phyloP scores from a whole-genome alignment of 2,329 filamentous ascomycete genomes.

The Alternaria rosae region DNA sequence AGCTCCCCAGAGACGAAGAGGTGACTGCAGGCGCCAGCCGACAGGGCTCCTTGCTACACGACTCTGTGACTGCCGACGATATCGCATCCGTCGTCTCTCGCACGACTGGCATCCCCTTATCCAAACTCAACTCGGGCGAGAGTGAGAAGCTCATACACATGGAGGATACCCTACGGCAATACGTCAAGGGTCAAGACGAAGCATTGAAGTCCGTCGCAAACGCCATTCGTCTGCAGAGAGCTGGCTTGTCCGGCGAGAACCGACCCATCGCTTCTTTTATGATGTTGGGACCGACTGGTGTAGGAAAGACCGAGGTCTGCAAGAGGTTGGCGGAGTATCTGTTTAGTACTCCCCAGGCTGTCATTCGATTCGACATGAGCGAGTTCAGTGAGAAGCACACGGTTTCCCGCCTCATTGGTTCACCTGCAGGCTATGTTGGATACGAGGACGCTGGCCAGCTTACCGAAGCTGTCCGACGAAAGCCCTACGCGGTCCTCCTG shows the following conservation, averaged over 20 bases:
- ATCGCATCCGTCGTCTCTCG: constrained; percentile 91
- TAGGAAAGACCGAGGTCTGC: constrained; percentile 96
- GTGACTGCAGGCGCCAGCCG: constrained; percentile 32
- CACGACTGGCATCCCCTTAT: constrained; percentile 90
- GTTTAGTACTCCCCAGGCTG: constrained; percentile 89
- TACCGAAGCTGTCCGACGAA: constrained; percentile 91
- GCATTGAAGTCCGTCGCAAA: constrained; percentile 90
- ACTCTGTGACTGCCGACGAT: constrained; percentile 93
- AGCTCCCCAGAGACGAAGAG: constrained; percentile 77
- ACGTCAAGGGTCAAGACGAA: constrained; percentile 92
- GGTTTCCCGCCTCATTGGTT: constrained; percentile 88
- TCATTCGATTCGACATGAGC: constrained; percentile 95
- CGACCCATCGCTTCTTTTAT: constrained; percentile 93
- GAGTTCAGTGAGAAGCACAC: constrained; percentile 99
- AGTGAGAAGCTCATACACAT: constrained; percentile 95
- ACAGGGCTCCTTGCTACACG: constrained; percentile 76
- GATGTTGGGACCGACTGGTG: constrained; percentile 95
- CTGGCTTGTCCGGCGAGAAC: constrained; percentile 90
- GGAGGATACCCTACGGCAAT: constrained; percentile 86
- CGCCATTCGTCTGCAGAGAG: constrained; percentile 91
- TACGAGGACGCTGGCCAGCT: constrained; percentile 97
- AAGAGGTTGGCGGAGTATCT: constrained; percentile 94
- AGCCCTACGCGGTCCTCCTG: constrained; percentile 92
- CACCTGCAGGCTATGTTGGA: constrained; percentile 92
- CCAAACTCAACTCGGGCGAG: constrained; percentile 90